phyloP scores from a whole-genome alignment of 2,329 filamentous ascomycete genomes.

The Penicillium brasilianum region DNA sequence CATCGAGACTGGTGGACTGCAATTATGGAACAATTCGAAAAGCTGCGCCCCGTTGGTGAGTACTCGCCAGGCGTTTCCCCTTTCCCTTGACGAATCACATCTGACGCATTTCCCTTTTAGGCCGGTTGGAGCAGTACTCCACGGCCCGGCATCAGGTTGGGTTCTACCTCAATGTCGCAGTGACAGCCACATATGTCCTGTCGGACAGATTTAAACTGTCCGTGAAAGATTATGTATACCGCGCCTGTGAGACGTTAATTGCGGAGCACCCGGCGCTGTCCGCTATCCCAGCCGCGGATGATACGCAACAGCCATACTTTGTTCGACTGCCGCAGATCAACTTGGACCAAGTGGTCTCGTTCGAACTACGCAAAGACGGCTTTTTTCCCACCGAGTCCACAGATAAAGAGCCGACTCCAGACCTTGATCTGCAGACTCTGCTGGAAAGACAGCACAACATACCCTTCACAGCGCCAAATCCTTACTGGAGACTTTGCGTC shows the following conservation, averaged over 20 bases:
- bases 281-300: conserved; percentile 50
- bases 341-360: conserved; percentile 46
- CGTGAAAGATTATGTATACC: conserved; percentile 42
- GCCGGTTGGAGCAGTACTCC: conserved; percentile 52
- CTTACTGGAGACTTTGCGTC: conserved; percentile 54
- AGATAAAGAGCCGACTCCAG: conserved; percentile 29
- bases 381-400: conserved; percentile 21
- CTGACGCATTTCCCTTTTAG: conserved; percentile 31
- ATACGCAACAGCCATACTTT: conserved; percentile 49
- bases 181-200: conserved; percentile 46
- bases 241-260: conserved; percentile 46
- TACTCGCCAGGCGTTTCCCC: not conserved
- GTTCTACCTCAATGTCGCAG: conserved; percentile 52
- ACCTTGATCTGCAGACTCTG: conserved; percentile 49
- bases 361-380: conserved; percentile 32
- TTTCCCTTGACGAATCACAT: not conserved
- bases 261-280: conserved; percentile 50
- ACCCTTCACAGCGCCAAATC: conserved; percentile 42
- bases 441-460: conserved; percentile 50
- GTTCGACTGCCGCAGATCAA: conserved; percentile 52
- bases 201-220: conserved; percentile 32
- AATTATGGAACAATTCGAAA: conserved; percentile 59
- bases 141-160: conserved; percentile 49
- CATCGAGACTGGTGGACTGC: conserved; percentile 34
- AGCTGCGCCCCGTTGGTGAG: conserved; percentile 39